These are phyloP conservation scores for Dryas octopetala DNA, from an alignment of 306 rosid genomes.

Conservation along the genomic window DNA sequence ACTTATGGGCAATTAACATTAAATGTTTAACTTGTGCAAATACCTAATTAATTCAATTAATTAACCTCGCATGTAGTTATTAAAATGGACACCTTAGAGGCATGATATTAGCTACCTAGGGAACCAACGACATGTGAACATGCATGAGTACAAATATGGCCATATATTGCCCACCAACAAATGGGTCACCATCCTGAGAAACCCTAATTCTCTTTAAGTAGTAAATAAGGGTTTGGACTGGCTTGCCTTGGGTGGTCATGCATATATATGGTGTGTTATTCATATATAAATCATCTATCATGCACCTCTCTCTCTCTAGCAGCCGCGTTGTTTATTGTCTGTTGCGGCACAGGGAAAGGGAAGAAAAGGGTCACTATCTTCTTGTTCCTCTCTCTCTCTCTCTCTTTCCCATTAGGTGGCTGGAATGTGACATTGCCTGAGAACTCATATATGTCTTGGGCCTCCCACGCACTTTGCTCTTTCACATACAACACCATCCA, in stretches of 20 bases:
- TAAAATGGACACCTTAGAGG: background rate
- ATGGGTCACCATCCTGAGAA: conserved; percentile 38
- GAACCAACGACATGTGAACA: conserved; percentile 35
- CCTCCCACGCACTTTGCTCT: conserved; percentile 36
- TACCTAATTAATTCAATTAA: too few relatives aligned
- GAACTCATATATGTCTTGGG: conserved; percentile 44
- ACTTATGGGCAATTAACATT: too few relatives aligned
- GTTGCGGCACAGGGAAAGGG: conserved; percentile 18
- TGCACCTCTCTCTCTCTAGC: conserved; percentile 5
- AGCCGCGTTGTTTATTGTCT: conserved; percentile 38
- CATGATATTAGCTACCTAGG: conserved; percentile 4
- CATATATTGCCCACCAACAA: conserved; percentile 24
- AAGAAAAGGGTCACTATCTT: conserved; percentile 55
- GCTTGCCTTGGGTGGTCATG: background rate
- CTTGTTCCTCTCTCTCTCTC: conserved; percentile 53
- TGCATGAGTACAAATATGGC: conserved; percentile 30
- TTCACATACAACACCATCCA: conserved; percentile 17
- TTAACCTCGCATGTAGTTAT: background rate
- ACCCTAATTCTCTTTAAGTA: conserved; percentile 34
- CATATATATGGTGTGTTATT: too few relatives aligned
- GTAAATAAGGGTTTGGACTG: conserved; percentile 26
- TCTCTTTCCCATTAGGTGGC: conserved; percentile 51
- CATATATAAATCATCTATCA: too few relatives aligned
- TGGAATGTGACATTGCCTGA: conserved; percentile 51
- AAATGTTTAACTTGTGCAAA: too few relatives aligned